Base-by-base conservation (phyloP, 495 filamentous ascomycete genomes). In the Sabuloglossum arenarium region DNA sequence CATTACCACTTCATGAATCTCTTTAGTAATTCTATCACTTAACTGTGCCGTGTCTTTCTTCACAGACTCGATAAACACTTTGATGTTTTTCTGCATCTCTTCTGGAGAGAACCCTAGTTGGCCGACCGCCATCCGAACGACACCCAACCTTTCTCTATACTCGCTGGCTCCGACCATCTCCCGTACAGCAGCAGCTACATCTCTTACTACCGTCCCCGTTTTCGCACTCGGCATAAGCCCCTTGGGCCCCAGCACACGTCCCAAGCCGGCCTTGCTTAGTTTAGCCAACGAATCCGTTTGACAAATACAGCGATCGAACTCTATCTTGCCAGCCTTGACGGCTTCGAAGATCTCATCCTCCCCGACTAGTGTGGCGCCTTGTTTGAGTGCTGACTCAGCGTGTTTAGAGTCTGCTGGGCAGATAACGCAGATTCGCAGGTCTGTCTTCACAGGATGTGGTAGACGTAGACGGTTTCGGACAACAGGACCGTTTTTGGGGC, bases 151-250 rank as follows among this genome's bases (percentile, higher is more conserved):
- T 69, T 98, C 91, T 61, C 86, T 78, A 68, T 94, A 98, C 55
- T 86, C 80, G 42, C 81, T 83, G 62, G 80, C 86, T 45, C 90
- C 90, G 4, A 86, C 77, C 68, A 96, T 74, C 53, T 85, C 84
- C 56, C 77, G 77, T 55, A 96, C 82, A 16, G 80, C 71, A 3
- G 69, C 58, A 42, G 73, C 75, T 4, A 93, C 75, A 68, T 91
- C 81, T 65, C 75, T 84, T 11, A 91, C 87, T 54, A 98, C 80
- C 1, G 91, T 95, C 55, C 85, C 88, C 24, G 75, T 75, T 75
- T 94, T 98, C 53, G 71, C 68, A 64, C 77, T 91, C 23, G 91
- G 91, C 93, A 98, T 96, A 64, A 98, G 68, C 9, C 88, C 87
- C 64, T 75, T 77, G 16, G 91, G 91, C 65, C 91, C 91, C 11